These are phyloP conservation scores for Acorus calamus DNA, from an alignment of 106 monocot genomes.

Conservation along the genomic window DNA sequence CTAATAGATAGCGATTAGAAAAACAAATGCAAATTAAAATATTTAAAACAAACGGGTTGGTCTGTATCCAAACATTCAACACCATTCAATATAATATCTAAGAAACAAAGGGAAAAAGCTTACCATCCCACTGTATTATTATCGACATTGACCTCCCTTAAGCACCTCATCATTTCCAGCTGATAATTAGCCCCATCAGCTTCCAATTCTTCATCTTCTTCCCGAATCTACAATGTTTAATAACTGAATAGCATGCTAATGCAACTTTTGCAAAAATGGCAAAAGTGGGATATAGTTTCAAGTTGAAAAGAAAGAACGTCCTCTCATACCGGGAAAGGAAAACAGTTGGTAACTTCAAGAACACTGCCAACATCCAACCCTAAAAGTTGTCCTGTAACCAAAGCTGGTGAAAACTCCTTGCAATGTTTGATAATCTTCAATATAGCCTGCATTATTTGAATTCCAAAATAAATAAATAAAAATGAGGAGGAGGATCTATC, in stretches of 20 bases:
- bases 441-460: conserved; percentile 42
- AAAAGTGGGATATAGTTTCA: too few relatives aligned
- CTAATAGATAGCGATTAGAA: too few relatives aligned
- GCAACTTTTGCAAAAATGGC: neutral
- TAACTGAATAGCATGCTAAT: too few relatives aligned
- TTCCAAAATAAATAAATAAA: too few relatives aligned
- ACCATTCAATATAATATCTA: neutral
- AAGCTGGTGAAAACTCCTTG: conserved; percentile 82
- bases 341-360: conserved; percentile 95
- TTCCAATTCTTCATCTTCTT: conserved; percentile 94
- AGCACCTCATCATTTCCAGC: conserved; percentile 99
- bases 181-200: conserved; percentile 98
- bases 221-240: conserved; percentile 45
- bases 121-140: conserved; percentile 99
- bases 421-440: conserved; percentile 96
- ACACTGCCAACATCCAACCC: conserved; percentile 96
- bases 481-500: too few relatives aligned
- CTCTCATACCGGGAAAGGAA: conserved; percentile 75
- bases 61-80: too few relatives aligned
- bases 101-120: conserved; percentile 3
- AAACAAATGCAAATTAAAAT: too few relatives aligned
- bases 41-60: too few relatives aligned
- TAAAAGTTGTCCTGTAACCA: conserved; percentile 93
- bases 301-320: neutral
- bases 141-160: conserved; percentile 94